These are phyloP conservation scores for Aureobasidium musti DNA, from an alignment of 2,329 filamentous ascomycete species.

Conservation along the genomic window DNA sequence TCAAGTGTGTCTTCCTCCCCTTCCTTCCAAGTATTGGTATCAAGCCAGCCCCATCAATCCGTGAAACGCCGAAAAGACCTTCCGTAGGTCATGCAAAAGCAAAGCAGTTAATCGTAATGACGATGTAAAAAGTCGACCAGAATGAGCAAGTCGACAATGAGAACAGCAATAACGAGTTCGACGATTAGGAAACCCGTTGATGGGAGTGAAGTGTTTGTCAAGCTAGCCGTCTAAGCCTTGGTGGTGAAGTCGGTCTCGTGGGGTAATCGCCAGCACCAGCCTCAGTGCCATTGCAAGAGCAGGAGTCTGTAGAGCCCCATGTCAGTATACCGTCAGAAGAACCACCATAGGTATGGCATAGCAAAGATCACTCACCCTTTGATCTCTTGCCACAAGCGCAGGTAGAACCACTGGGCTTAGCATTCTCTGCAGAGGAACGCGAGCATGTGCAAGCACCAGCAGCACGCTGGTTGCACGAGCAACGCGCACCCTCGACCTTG, in stretches of 20 bases:
- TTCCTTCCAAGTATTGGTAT: background rate
- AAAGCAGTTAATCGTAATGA: background rate
- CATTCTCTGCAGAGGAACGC: conserved; percentile 69
- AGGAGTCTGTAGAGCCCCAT: conserved; percentile 37
- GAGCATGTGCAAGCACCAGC: conserved; percentile 82
- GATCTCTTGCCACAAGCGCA: conserved; percentile 79
- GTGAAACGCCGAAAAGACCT: conserved; percentile 7
- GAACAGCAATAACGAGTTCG: no score
- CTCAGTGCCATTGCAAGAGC: conserved; percentile 74
- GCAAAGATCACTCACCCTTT: conserved; percentile 57
- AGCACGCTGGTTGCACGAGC: conserved; percentile 77
- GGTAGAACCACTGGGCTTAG: conserved; percentile 58
- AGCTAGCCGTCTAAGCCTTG: conserved; percentile 43
- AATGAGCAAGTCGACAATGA: no score
- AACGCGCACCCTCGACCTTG: conserved; percentile 68
- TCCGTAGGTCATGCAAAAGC: conserved; percentile 1
- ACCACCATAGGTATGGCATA: no score
- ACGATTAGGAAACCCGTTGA: no score
- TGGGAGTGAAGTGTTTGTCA: background rate
- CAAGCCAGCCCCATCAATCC: background rate
- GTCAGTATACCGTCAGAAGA: background rate
- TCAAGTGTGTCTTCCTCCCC: background rate
- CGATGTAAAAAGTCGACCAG: no score
- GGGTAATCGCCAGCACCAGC: conserved; percentile 58
- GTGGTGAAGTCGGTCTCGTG: conserved; percentile 89